Conservation (phyloP, 495 filamentous ascomycete genomes). For the Parachaetomium inaequale region DNA sequence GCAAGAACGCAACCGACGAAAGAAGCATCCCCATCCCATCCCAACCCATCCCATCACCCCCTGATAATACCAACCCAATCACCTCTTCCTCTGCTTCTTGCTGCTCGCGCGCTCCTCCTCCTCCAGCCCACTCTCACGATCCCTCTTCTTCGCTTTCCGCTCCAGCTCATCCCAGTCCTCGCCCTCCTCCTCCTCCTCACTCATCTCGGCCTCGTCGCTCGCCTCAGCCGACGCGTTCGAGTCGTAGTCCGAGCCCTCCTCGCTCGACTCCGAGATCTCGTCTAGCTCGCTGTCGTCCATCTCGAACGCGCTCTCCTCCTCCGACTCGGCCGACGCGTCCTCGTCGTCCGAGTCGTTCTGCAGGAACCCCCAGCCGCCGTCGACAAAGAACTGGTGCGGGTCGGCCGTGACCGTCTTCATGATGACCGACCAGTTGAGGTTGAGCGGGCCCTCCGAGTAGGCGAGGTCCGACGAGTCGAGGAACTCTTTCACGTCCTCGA, state of each 20-base stretch:
- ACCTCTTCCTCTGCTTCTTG: conserved; percentile 46
- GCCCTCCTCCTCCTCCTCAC: conserved; percentile 75
- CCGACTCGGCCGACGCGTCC: conserved; percentile 67
- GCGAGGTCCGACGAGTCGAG: conserved; percentile 92
- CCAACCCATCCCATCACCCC: not conserved
- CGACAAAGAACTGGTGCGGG: conserved; percentile 88
- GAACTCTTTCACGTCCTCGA: conserved; percentile 98
- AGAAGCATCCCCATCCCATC: not conserved
- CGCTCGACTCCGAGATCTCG: conserved; percentile 71
- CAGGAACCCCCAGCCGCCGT: conserved; percentile 95
- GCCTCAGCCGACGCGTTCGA: conserved; percentile 80
- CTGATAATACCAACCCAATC: not conserved
- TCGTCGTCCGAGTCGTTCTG: conserved; percentile 84
- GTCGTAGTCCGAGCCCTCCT: conserved; percentile 90
- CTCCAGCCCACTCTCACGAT: conserved; percentile 67
- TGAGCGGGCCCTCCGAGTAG: conserved; percentile 90
- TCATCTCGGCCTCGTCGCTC: conserved; percentile 57
- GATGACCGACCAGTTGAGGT: conserved; percentile 97
- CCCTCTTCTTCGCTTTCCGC: conserved; percentile 83
- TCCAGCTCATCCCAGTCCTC: conserved; percentile 94
- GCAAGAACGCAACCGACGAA: not conserved
- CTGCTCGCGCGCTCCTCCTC: conserved; percentile 55
- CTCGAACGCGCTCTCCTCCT: conserved; percentile 89
- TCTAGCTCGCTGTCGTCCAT: conserved; percentile 79
- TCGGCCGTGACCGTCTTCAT: conserved; percentile 98